A percentile compares a stretch with the other conserved stretches of the same genome.
phyloP scores from a whole-genome alignment of 2,329 filamentous ascomycete genomes.

The Diaporthe amygdali region DNA sequence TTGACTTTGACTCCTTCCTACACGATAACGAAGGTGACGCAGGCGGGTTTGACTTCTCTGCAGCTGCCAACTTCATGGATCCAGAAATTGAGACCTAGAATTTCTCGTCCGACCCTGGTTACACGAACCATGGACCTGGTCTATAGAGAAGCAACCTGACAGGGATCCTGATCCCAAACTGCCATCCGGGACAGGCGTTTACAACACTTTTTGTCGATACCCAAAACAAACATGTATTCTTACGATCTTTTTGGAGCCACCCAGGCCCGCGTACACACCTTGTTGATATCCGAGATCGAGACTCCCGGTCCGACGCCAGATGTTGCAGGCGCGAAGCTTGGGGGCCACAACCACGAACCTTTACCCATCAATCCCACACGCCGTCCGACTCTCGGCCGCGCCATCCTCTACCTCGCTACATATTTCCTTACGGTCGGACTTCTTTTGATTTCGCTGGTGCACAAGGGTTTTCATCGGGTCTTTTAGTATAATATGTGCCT shows the following conservation, averaged over 20 bases:
- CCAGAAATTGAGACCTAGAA: conserved; percentile 48
- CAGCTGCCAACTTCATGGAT: conserved; percentile 59
- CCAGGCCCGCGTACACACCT: background rate
- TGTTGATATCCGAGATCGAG: conserved; percentile 3
- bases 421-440: conserved; percentile 17
- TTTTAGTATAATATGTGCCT: conserved; percentile 25
- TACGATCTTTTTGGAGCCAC: conserved; percentile 20
- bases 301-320: background rate
- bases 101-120: background rate
- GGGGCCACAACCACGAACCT: background rate
- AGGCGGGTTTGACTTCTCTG: conserved; percentile 59
- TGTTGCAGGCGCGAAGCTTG: background rate
- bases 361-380: background rate
- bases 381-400: background rate
- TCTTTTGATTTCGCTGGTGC: conserved; percentile 21
- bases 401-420: conserved; percentile 3
- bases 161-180: background rate
- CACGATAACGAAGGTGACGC: conserved; percentile 59
- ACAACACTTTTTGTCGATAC: conserved; percentile 27
- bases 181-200: conserved; percentile 15
- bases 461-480: conserved; percentile 17
- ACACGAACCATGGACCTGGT: background rate
- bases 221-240: conserved; percentile 26
- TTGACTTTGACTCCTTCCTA: conserved; percentile 73
- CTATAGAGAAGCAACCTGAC: background rate